Percentiles rank a stretch among this genome's conserved stretches.
Conservation (phyloP, 192 early-diverging fungal species). For the Linnemannia zychae region DNA sequence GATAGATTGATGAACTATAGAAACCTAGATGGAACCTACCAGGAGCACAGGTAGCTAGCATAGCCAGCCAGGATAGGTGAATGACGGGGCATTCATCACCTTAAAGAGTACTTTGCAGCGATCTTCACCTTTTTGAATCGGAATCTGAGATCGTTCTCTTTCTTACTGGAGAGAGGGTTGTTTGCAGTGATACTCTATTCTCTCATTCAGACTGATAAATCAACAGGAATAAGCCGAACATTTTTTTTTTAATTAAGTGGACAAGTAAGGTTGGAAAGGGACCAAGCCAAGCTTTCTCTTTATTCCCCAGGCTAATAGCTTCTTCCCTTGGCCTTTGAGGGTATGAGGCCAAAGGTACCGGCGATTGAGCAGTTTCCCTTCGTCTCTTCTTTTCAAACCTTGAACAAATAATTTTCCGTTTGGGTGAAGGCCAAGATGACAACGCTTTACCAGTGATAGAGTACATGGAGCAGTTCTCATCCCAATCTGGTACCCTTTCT, state of each 20-base stretch:
- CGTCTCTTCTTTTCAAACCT: background rate
- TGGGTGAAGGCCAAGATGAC: background rate
- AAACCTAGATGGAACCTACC: too few species aligned
- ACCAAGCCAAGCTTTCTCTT: background rate
- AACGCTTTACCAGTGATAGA: too few species aligned
- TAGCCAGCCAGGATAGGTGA: too few species aligned
- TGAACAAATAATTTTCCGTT: conserved; percentile 6
- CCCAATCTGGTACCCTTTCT: too few species aligned
- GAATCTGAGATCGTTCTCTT: background rate
- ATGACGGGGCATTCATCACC: too few species aligned
- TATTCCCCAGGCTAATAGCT: too few species aligned
- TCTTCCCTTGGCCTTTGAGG: background rate
- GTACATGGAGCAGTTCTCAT: too few species aligned
- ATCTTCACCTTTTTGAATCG: too few species aligned
- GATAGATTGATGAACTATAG: too few species aligned
- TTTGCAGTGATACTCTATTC: background rate
- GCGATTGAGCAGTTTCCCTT: conserved; percentile 2
- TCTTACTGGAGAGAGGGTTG: background rate
- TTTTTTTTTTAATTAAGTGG: background rate
- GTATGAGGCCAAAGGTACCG: background rate
- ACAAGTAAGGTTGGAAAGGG: conserved; percentile 2
- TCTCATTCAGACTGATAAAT: too few species aligned
- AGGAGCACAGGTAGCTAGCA: too few species aligned
- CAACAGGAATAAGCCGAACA: background rate
- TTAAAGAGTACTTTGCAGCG: too few species aligned